phyloP scores from a whole-genome alignment of 768 basidiomycete genomes.

The Boletus vinaceobasis region DNA sequence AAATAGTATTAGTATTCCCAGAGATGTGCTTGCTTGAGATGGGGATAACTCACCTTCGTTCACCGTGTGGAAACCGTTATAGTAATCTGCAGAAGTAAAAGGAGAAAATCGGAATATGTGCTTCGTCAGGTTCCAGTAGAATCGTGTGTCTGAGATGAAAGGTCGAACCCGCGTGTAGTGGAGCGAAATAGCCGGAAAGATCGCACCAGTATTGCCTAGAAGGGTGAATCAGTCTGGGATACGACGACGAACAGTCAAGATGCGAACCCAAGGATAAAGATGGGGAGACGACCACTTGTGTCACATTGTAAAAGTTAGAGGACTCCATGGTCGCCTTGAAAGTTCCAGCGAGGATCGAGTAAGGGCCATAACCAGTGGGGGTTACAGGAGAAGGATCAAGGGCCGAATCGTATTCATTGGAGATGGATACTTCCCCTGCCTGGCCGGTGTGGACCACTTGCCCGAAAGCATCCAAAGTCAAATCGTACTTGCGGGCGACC shows the following conservation, averaged over 20 bases:
- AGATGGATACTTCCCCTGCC: conserved; percentile 47
- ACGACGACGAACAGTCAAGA: neutral
- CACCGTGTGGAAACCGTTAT: conserved; percentile 17
- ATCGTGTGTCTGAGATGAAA: conserved; percentile 10
- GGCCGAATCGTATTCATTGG: conserved; percentile 44
- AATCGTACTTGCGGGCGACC: conserved; percentile 50
- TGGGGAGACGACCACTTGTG: conserved; percentile 15
- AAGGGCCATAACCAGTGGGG: conserved; percentile 24
- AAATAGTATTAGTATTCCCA: neutral
- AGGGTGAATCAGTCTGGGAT: neutral
- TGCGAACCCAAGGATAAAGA: conserved; percentile 11
- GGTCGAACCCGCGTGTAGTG: neutral
- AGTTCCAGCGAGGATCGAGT: conserved; percentile 25
- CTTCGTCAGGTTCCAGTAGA: conserved; percentile 21
- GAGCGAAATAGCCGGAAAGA: neutral
- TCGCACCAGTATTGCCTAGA: conserved; percentile 19
- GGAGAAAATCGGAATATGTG: conserved; percentile 61
- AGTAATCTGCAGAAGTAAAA: conserved; percentile 6
- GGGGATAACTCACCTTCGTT: conserved; percentile 13
- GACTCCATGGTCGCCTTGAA: conserved; percentile 32
- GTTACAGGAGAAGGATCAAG: conserved; percentile 67
- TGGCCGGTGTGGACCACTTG: conserved; percentile 32
- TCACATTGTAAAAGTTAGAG: conserved; percentile 3
- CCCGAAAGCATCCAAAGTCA: conserved; percentile 59
- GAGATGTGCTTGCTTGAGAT: neutral